These are phyloP conservation scores for Mucor saturninus DNA, from an alignment of 371 early-diverging fungal genomes.

Conservation along the genomic window DNA sequence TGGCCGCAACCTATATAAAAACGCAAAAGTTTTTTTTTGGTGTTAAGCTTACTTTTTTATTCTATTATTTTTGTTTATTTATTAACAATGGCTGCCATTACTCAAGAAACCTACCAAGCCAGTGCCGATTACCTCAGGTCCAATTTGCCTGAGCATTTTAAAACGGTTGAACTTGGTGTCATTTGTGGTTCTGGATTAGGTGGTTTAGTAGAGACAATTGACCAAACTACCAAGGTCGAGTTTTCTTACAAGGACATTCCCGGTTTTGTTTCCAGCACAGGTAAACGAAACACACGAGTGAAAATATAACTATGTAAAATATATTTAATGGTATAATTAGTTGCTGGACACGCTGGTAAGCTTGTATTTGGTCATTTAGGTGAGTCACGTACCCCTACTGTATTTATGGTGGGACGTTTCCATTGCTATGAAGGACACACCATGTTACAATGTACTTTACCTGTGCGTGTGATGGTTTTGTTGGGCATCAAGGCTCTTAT, in stretches of 20 bases:
- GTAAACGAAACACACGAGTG: constrained; percentile 41
- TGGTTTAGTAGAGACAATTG: constrained; percentile 81
- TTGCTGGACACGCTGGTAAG: constrained; percentile 90
- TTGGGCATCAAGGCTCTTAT: constrained; percentile 82
- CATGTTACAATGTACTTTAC: constrained; percentile 79
- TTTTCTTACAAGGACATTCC: constrained; percentile 87
- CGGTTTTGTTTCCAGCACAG: constrained; percentile 85
- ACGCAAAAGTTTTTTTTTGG: constrained; percentile 2
- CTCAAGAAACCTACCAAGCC: constrained; percentile 36
- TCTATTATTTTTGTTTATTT: constrained; percentile 1
- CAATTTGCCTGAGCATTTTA: constrained; percentile 40
- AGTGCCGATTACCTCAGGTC: constrained; percentile 32
- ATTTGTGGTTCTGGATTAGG: constrained; percentile 94
- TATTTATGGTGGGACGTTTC: constrained; percentile 89
- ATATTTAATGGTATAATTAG: constrained; percentile 35
- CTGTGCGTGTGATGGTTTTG: constrained; percentile 86
- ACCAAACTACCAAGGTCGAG: constrained; percentile 59
- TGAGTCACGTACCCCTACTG: constrained; percentile 67
- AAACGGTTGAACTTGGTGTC: constrained; percentile 71
- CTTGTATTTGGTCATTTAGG: constrained; percentile 89
- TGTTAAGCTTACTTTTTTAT: constrained; percentile 4
- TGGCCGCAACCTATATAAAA: neutral
- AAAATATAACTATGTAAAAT: too few species aligned
- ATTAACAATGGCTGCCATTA: constrained; percentile 19
- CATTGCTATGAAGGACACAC: constrained; percentile 90